These are phyloP conservation scores for Linnemannia schmuckeri DNA, from an alignment of 192 early-diverging fungal genomes.

Conservation along the genomic window DNA sequence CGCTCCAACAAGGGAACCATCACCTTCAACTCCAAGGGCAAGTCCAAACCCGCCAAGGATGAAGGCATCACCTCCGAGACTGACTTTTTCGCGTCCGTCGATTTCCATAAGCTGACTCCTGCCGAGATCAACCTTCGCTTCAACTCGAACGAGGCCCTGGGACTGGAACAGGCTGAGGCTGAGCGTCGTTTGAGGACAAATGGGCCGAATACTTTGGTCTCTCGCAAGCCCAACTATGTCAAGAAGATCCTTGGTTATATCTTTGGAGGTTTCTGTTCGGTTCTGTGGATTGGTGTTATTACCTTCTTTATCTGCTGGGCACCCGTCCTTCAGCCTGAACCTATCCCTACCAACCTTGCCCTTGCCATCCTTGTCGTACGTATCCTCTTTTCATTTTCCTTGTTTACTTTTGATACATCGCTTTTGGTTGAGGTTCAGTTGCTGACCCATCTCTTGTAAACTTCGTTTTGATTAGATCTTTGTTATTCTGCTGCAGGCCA, in stretches of 20 bases:
- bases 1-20: conserved; percentile 25
- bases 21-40: not conserved
- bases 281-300: conserved; percentile 79
- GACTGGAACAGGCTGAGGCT: conserved; percentile 54
- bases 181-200: conserved; percentile 40
- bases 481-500: conserved; percentile 77
- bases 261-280: conserved; percentile 81
- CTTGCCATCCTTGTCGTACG: conserved; percentile 66
- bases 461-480: conserved; percentile 52
- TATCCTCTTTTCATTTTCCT: not conserved
- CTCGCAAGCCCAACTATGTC: conserved; percentile 54
- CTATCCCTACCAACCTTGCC: conserved; percentile 69
- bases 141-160: conserved; percentile 46
- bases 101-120: conserved; percentile 60
- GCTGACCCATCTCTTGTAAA: not conserved
- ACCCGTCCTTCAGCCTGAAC: conserved; percentile 64
- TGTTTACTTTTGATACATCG: not conserved
- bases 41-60: conserved; percentile 24
- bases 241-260: conserved; percentile 64
- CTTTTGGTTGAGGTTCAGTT: not conserved
- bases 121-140: conserved; percentile 60
- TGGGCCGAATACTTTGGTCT: conserved; percentile 61
- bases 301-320: conserved; percentile 77
- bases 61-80: conserved; percentile 33
- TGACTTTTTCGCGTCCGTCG: conserved; percentile 54